Base-by-base conservation (phyloP, 768 basidiomycete genomes). In the Naematelia encephala region DNA sequence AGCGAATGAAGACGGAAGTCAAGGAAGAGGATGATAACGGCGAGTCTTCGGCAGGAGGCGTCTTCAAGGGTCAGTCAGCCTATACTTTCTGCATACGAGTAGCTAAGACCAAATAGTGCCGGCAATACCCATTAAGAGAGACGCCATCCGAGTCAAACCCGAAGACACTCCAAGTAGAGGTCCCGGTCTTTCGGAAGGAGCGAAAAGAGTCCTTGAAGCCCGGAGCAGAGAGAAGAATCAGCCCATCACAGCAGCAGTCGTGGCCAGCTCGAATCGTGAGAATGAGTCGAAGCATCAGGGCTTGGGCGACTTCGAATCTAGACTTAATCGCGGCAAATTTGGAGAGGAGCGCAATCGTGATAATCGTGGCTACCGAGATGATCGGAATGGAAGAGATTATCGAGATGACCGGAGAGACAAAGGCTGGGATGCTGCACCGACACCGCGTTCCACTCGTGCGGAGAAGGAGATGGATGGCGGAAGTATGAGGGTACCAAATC, bases 141-240 rank as follows among this genome's bases (percentile, higher is more conserved):
- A 80, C n/a, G 85, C 87, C 68, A 72, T 82, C 1, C 83, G 94
- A 4, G 85, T 88, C 60, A 81, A 88, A 59, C 89, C 86, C 0
- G 87, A 88, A 66, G 94, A 96, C 65, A 98, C 94, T 0, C 94
- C 94, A 0, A 94, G 93, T 19, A 89, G 93, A 72, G 87, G 90
- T 2, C 88, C 90, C 34, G 94, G 94, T 14, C 79, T 99, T 19
- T 89, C 90, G 0, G 88, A 90, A 25, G 79, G 80, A 0, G 91
- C 86, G 13, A 81, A 86, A 19, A 81, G 82, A 63, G 79, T 83
- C 59, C 78, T 97, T 26, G 91, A 92, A 57, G 92, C 93, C 63
- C 79, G 90, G 68, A 82, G 88, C 58, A 82, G 81, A 61, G 84
- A 82, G 58, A 80, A 84, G 59, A 89, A 91, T 27, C 85, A 83